Conservation (phyloP, 306 rosid genomes). For the Canavalia ensiformis region DNA sequence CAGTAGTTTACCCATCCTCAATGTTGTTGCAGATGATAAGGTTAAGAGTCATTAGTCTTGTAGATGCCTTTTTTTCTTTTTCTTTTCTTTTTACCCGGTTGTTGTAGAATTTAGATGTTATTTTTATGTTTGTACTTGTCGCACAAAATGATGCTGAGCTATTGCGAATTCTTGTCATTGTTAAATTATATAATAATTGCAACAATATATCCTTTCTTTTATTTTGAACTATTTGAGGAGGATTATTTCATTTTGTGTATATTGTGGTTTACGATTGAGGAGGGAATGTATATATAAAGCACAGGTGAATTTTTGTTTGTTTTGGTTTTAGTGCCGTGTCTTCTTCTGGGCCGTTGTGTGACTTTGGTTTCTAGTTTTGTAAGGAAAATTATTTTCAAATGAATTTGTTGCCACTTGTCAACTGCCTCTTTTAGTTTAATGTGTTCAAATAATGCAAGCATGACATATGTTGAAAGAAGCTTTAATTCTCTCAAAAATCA, state of each 20-base stretch:
- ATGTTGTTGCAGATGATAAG: conserved; percentile 84
- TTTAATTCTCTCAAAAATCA: no score
- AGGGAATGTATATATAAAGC: conserved; percentile 13
- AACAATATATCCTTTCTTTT: conserved; percentile 35
- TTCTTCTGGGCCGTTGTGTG: conserved; percentile 9
- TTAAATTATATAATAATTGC: conserved; percentile 51
- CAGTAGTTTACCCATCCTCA: conserved; percentile 86
- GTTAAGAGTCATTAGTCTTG: conserved; percentile 74
- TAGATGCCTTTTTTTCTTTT: conserved; percentile 47
- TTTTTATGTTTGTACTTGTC: conserved; percentile 44
- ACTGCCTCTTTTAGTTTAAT: conserved; percentile 6
- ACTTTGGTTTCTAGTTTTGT: not conserved
- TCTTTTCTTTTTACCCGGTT: not conserved
- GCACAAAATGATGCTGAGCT: conserved; percentile 38
- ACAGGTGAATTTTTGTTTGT: not conserved
- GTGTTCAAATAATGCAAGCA: not conserved
- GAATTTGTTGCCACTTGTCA: no score
- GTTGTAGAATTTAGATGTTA: conserved; percentile 59
- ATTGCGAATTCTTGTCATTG: conserved; percentile 46
- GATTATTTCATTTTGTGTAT: conserved; percentile 22
- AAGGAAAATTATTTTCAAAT: not conserved
- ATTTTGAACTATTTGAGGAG: conserved; percentile 44
- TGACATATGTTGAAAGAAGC: no score
- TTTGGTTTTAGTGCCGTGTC: conserved; percentile 11
- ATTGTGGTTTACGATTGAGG: conserved; percentile 42